These are phyloP conservation scores for Uronychia setigera DNA, from an alignment of 73 alveolate genomes.

Conservation along the genomic window DNA sequence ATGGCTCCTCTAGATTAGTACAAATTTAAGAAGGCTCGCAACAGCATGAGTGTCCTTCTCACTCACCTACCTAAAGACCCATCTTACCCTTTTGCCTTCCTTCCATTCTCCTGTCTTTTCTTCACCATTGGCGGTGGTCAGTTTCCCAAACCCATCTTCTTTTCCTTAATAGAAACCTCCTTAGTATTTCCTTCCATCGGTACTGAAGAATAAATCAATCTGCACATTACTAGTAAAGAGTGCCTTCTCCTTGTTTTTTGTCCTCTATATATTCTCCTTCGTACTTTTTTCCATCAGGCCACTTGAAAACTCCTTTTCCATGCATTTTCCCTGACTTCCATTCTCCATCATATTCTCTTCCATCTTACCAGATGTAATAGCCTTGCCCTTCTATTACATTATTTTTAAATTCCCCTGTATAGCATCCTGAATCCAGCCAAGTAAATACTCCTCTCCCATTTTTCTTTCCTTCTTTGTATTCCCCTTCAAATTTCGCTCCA, in stretches of 20 bases:
- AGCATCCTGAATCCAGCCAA: slow-evolving; percentile 66
- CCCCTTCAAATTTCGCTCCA: slow-evolving; percentile 78
- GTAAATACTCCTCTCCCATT: slow-evolving; percentile 76
- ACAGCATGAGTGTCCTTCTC: no score
- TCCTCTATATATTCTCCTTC: slow-evolving; percentile 65
- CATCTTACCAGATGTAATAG: slow-evolving; percentile 63
- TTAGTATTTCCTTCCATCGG: no score
- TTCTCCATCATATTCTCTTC: slow-evolving; percentile 64
- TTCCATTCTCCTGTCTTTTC: no score
- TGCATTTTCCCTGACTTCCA: slow-evolving; percentile 54
- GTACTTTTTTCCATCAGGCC: slow-evolving; percentile 74
- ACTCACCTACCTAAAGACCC: neutral
- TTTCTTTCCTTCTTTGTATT: slow-evolving; percentile 67
- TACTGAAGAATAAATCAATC: no score
- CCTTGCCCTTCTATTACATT: slow-evolving; percentile 71
- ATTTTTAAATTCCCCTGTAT: slow-evolving; percentile 70
- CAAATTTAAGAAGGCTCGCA: neutral
- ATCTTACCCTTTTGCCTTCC: no score
- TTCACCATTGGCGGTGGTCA: no score
- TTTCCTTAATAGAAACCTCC: no score
- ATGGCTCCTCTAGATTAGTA: neutral
- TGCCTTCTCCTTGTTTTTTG: slow-evolving; percentile 72
- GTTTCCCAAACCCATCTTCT: no score
- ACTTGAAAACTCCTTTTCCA: slow-evolving; percentile 69
- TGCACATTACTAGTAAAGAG: no score